These are phyloP conservation scores for Pythium brachiatum DNA, from an alignment of 352 stramenopile species.

Conservation along the genomic window DNA sequence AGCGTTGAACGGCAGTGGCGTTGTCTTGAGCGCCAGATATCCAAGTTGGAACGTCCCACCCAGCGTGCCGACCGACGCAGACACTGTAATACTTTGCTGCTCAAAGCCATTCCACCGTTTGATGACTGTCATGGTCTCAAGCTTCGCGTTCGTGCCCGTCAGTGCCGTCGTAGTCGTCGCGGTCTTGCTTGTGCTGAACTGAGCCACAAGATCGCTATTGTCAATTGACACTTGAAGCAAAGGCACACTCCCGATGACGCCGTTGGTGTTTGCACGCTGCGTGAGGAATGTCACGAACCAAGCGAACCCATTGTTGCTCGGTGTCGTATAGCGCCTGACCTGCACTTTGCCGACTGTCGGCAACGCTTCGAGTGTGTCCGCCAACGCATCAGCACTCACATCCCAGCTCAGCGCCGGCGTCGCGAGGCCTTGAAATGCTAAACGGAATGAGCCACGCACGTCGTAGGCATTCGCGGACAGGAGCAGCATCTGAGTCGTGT, in stretches of 20 bases:
- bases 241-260: constrained; percentile 51
- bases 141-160: constrained; percentile 66
- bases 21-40: constrained; percentile 83
- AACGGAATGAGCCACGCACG: constrained; percentile 83
- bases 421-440: constrained; percentile 67
- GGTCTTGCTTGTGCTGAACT: constrained; percentile 46
- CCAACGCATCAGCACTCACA: constrained; percentile 75
- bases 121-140: constrained; percentile 81
- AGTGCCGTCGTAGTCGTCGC: constrained; percentile 40
- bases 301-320: constrained; percentile 64
- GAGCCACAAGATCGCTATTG: constrained; percentile 47
- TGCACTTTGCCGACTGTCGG: constrained; percentile 78
- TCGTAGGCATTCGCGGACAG: constrained; percentile 80
- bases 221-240: constrained; percentile 76
- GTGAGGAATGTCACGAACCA: constrained; percentile 85
- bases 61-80: constrained; percentile 55
- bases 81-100: constrained; percentile 86
- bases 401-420: constrained; percentile 74
- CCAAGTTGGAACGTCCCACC: constrained; percentile 86
- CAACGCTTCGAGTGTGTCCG: constrained; percentile 73
- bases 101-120: constrained; percentile 90
- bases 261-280: constrained; percentile 41
- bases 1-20: constrained; percentile 61
- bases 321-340: constrained; percentile 59
- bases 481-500: constrained; percentile 89